Evolutionary conservation across 257 asterid species (phyloP).

Genomic region (Plantago major): DNA sequence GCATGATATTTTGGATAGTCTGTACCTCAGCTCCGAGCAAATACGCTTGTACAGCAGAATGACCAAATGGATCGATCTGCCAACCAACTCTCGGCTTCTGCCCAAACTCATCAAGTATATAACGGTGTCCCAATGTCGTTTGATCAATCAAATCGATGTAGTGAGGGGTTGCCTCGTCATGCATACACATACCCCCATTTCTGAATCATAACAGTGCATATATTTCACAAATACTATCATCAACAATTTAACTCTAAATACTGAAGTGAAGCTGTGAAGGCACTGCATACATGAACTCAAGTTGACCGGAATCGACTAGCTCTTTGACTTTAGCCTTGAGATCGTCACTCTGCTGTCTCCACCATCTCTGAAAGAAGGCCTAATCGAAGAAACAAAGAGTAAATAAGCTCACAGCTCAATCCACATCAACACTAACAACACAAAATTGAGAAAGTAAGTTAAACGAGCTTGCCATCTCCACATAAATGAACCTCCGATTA

Average conservation of each 20-base stretch:
- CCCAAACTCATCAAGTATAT: constrained; percentile 51
- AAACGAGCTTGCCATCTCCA: constrained; percentile 53
- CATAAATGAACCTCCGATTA: constrained; percentile 70
- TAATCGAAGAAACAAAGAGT: constrained; percentile 18
- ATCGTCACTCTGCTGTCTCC: constrained; percentile 62
- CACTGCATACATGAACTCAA: constrained; percentile 55
- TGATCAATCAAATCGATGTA: constrained; percentile 82
- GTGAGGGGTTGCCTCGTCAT: constrained; percentile 83
- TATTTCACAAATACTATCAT: not conserved
- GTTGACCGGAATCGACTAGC: constrained; percentile 70
- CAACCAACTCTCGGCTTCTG: constrained; percentile 75
- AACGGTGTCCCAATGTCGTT: constrained; percentile 72
- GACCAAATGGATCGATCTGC: constrained; percentile 93
- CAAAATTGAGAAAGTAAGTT: not conserved
- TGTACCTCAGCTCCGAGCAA: constrained; percentile 80
- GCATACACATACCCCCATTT: constrained; percentile 90
- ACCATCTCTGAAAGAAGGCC: constrained; percentile 86
- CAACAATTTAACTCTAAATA: not conserved
- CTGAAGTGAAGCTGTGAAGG: too few relatives aligned
- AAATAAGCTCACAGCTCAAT: not conserved
- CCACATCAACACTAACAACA: not conserved
- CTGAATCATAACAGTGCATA: constrained; percentile 27
- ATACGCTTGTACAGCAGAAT: constrained; percentile 83
- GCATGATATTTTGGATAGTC: not conserved
- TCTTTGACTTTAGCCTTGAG: constrained; percentile 56